phyloP scores from a whole-genome alignment of 306 rosid species.

The Crotalaria pallida region DNA sequence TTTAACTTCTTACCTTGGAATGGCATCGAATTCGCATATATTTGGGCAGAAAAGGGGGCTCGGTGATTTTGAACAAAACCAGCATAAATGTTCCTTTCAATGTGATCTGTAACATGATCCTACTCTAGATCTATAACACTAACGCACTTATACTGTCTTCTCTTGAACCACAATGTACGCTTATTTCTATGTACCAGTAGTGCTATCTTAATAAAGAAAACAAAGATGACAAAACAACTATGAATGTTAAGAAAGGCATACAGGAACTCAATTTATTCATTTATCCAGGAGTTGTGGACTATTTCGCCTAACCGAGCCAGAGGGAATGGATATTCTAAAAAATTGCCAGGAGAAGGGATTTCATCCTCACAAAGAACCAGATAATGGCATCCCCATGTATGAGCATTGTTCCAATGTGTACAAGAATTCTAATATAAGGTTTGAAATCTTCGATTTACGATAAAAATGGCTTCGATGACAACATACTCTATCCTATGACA shows the following conservation, averaged over 20 bases:
- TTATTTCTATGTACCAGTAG: background rate
- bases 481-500: background rate
- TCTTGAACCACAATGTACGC: background rate
- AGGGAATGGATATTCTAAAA: conserved; percentile 58
- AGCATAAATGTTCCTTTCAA: background rate
- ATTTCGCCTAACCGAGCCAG: conserved; percentile 67
- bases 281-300: conserved; percentile 58
- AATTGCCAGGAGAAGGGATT: conserved; percentile 57
- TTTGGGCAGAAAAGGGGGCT: background rate
- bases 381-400: conserved; percentile 53
- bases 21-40: background rate
- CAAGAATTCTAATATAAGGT: conserved; percentile 67
- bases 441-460: conserved; percentile 80
- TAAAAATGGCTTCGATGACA: conserved; percentile 28
- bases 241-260: background rate
- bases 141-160: background rate
- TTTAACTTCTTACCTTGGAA: background rate
- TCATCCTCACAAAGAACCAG: conserved; percentile 62
- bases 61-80: background rate
- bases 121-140: background rate
- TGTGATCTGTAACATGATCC: background rate
- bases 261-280: background rate
- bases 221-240: background rate
- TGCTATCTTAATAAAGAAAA: conserved; percentile 1
- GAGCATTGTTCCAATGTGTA: conserved; percentile 68